Percentiles rank a stretch among this genome's conserved stretches.
phyloP scores from a whole-genome alignment of 768 basidiomycete genomes.

The Lactarius sp. region DNA sequence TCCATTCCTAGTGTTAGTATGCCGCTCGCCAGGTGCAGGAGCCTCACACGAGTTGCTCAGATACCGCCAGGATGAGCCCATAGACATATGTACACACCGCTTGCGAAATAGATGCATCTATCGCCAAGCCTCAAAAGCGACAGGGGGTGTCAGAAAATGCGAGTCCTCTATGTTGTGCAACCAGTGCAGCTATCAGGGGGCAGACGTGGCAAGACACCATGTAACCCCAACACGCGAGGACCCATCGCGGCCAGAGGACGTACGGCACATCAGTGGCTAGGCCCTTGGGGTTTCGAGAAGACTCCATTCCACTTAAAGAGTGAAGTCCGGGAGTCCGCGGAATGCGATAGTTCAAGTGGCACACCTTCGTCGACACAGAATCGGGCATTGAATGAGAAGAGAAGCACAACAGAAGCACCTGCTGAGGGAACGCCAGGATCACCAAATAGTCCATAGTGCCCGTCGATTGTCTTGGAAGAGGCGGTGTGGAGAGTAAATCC shows the following conservation, averaged over 20 bases:
- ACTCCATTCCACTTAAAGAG: conserved; percentile 5
- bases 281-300: conserved; percentile 12
- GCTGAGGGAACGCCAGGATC: conserved; percentile 13
- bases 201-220: background rate
- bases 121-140: background rate
- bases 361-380: conserved; percentile 9
- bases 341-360: conserved; percentile 1
- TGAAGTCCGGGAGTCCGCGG: conserved; percentile 21
- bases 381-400: conserved; percentile 19
- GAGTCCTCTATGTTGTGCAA: background rate
- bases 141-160: background rate
- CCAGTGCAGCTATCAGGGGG: background rate
- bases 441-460: conserved; percentile 11
- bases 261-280: conserved; percentile 7
- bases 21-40: background rate
- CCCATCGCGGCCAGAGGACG: conserved; percentile 2
- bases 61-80: background rate
- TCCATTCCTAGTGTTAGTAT: conserved; percentile 1
- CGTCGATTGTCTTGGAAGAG: conserved; percentile 16
- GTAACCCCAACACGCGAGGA: background rate
- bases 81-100: background rate
- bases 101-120: background rate
- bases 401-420: background rate
- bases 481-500: conserved; percentile 21
- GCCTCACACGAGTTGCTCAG: background rate